Evolutionary conservation across 495 filamentous ascomycete species (phyloP).

Genomic region (Viridothelium virens): DNA sequence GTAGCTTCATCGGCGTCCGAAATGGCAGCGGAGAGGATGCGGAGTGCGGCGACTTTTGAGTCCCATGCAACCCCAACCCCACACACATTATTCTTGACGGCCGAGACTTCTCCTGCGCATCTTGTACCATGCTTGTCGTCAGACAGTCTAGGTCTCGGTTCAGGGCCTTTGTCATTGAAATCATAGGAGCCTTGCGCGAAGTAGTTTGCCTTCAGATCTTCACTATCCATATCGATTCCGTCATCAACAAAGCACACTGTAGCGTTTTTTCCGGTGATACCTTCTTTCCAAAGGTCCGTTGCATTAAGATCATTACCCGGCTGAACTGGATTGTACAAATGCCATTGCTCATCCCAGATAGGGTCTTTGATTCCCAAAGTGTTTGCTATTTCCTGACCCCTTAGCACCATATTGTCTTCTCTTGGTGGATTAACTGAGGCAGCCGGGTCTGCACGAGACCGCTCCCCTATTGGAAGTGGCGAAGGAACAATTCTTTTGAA

Average conservation of each 20-base stretch:
- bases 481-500: slow-evolving; percentile 61
- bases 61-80: slow-evolving; percentile 92
- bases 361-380: slow-evolving; percentile 73
- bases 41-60: slow-evolving; percentile 78
- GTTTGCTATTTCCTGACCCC: slow-evolving; percentile 53
- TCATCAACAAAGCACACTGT: slow-evolving; percentile 94
- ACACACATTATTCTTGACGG: slow-evolving; percentile 85
- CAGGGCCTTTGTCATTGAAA: slow-evolving; percentile 75
- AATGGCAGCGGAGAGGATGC: slow-evolving; percentile 85
- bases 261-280: slow-evolving; percentile 83
- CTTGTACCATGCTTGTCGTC: slow-evolving; percentile 90
- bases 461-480: slow-evolving; percentile 23
- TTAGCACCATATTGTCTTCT: slow-evolving; percentile 36
- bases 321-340: slow-evolving; percentile 77
- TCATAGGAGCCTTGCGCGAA: slow-evolving; percentile 88
- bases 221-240: slow-evolving; percentile 93
- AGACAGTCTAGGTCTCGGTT: slow-evolving; percentile 67
- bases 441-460: slow-evolving; percentile 10
- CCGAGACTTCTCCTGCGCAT: slow-evolving; percentile 89
- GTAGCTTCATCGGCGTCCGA: slow-evolving; percentile 85
- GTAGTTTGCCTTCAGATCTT: slow-evolving; percentile 85
- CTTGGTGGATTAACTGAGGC: not conserved
- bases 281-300: slow-evolving; percentile 80
- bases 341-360: slow-evolving; percentile 91
- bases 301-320: slow-evolving; percentile 90